Evolutionary conservation across 352 stramenopile genomes (phyloP).

Genomic region (Pythium folliculosum): DNA sequence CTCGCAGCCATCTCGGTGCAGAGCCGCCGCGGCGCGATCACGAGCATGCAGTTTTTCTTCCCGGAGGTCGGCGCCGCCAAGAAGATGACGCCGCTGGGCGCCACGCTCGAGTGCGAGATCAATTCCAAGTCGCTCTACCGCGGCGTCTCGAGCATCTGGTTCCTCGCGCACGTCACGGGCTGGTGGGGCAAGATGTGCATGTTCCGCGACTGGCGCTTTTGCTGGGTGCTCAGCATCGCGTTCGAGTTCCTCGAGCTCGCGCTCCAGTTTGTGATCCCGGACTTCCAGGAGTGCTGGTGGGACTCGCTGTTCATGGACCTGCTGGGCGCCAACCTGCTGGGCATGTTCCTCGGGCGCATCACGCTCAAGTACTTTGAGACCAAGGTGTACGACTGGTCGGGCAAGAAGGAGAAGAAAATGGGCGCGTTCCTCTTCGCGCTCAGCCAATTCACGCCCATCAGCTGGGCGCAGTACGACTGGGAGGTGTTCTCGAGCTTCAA

Average conservation of each 20-base stretch:
- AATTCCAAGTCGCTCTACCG: conserved; percentile 60
- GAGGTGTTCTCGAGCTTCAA: conserved; percentile 92
- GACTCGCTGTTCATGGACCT: conserved; percentile 92
- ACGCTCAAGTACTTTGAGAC: conserved; percentile 82
- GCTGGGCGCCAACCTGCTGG: conserved; percentile 90
- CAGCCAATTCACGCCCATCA: conserved; percentile 88
- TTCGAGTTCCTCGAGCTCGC: conserved; percentile 92
- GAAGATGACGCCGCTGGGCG: conserved; percentile 31
- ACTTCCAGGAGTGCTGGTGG: conserved; percentile 96
- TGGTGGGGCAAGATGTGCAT: conserved; percentile 95
- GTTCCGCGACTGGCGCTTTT: conserved; percentile 93
- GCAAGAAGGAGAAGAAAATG: conserved; percentile 71
- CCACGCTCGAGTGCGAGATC: conserved; percentile 63
- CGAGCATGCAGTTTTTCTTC: conserved; percentile 73
- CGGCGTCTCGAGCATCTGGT: conserved; percentile 83
- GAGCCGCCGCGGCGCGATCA: conserved; percentile 60
- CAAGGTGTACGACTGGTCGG: conserved; percentile 91
- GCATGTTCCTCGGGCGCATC: conserved; percentile 80
- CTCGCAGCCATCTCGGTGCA: conserved; percentile 72
- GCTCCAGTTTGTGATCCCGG: conserved; percentile 88
- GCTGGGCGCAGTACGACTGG: conserved; percentile 90
- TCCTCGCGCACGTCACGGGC: conserved; percentile 80
- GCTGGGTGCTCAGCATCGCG: conserved; percentile 87
- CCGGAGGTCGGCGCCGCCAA: conserved; percentile 59
- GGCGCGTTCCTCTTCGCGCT: conserved; percentile 69